Conservation (phyloP, 192 early-diverging fungal genomes). For the Coemansia erecta region DNA sequence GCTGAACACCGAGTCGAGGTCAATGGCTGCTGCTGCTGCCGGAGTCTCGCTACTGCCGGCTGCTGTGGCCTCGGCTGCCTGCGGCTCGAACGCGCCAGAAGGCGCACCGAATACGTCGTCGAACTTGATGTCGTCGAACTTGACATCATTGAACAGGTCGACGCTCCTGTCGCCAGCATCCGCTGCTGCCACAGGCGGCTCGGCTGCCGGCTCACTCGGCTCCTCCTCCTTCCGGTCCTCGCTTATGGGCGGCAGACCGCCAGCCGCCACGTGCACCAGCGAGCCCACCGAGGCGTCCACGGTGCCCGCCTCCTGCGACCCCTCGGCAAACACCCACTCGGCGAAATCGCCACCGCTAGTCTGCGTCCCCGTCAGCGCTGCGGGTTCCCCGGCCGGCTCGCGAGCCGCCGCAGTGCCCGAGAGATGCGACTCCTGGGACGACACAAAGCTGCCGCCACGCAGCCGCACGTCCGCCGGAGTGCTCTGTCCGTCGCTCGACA, state of each 20-base stretch:
- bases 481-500: slow-evolving; percentile 1
- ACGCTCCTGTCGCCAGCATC: neutral
- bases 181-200: neutral
- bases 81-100: neutral
- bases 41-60: too few relatives aligned
- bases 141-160: slow-evolving; percentile 2
- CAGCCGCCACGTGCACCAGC: slow-evolving; percentile 22
- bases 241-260: slow-evolving; percentile 15
- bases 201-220: neutral
- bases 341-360: slow-evolving; percentile 20
- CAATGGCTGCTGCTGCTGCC: slow-evolving; percentile 7
- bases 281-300: slow-evolving; percentile 23
- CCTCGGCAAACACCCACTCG: slow-evolving; percentile 47
- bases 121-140: slow-evolving; percentile 5
- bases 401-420: neutral
- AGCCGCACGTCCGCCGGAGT: neutral
- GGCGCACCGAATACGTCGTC: slow-evolving; percentile 16
- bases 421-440: slow-evolving; percentile 2
- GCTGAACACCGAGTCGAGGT: slow-evolving; percentile 43
- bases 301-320: slow-evolving; percentile 12
- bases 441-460: slow-evolving; percentile 23
- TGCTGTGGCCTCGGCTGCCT: neutral
- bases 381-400: too few relatives aligned
- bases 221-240: slow-evolving; percentile 12
- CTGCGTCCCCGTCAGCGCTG: neutral